Base-by-base conservation (phyloP, 495 filamentous ascomycete genomes). In the Elaphomyces granulatus region DNA sequence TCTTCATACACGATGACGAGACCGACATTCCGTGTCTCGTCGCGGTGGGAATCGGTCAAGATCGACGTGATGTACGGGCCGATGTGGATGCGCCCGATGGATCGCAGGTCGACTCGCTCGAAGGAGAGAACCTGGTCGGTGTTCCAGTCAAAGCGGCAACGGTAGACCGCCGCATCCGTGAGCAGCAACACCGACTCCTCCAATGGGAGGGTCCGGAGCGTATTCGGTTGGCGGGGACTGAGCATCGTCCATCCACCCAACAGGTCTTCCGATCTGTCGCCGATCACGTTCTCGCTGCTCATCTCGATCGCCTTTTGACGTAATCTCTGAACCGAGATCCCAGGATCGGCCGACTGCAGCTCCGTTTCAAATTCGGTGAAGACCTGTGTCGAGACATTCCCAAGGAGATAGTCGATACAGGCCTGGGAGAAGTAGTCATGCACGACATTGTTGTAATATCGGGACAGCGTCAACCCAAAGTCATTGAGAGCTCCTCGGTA, bases 351-450 rank as follows among this genome's bases (percentile, higher is more conserved):
- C 36, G 74, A 81, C 69, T 84, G 87, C 67, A 98, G 78, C 46
- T 81, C 79, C 2, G 78, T 72, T 53, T 93, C 83, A 48, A 95
- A 98, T 38, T 98, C 90, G 36, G 81, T 77, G 46, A 95, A 95
- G 4, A 93, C 81, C 12, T 74, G 66, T 1, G 72, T 72, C 0
- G 80, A 81, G 14, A 90, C 85, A 44, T 87, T 87, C 17, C 90
- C 90, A 0, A 95, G 71, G n/a, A 93, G 68, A 49, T 83, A 95
- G 57, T 98, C 90, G 46, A 95, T 94, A 32, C 80, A 81, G 0
- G 85, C 81, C 55, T 98, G 90, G 8, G 85, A 83, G 56, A 95
- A 95, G 55, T 87, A 94, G 57, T 98, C 90, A 49, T 87, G 87
- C 47, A 98, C 83, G 49, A 94, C 86, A 47, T 93, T 94, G 55